Base-by-base conservation (phyloP, 1,284 basidiomycete species). In the Cutaneotrichosporon sp. region DNA sequence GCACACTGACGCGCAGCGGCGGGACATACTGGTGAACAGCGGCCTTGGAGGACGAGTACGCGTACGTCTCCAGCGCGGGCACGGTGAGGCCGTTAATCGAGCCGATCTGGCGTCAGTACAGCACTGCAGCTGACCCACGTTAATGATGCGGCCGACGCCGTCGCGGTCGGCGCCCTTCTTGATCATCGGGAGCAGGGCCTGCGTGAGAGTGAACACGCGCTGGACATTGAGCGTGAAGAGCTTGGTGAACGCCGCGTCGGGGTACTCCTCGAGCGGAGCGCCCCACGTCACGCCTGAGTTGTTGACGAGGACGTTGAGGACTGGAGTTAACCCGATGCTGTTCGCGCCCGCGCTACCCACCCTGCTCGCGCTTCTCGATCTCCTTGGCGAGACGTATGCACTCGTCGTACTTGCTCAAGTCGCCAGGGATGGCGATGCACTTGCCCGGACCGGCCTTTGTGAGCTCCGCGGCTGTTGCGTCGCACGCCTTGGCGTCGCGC, bases 251-350 rank as follows among this genome's bases (percentile, higher is more conserved):
- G 70, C 71, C 16, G 51, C n/a, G 52, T 74, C 83, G 38, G 81
- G 79, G 66, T 82, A 83, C 6, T 79, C 76, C 44, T 82, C 81
- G 49, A 85, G 71, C 12, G 75, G 58, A 11, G 79, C 80, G 19
- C 80, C 82, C 84, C 84, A 85, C 14, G 80, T 80, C 17, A 80
- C 82, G 3, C 84, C 85, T 2, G 83, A 83, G 57, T 86, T 86
- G 71, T 87, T 65, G 32, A 61, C 58, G 38, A 60, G 62, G 20
- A 59, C 35, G 44, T 61, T 51, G 25, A 64, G 56, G 19, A 51
- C 59, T 31, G 29, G 29, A 14, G 29, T 31, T 31, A 31, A 14
- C 29, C 29, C 14, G 10, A 31, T 31, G 29, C 29, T 12, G 11
- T 16, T 48, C 22, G 29, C 29, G 29, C 29, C 29, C 14, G 41